These are phyloP conservation scores for Spencermartinsiella europaea DNA, from an alignment of 805 yeast genomes.

Conservation along the genomic window DNA sequence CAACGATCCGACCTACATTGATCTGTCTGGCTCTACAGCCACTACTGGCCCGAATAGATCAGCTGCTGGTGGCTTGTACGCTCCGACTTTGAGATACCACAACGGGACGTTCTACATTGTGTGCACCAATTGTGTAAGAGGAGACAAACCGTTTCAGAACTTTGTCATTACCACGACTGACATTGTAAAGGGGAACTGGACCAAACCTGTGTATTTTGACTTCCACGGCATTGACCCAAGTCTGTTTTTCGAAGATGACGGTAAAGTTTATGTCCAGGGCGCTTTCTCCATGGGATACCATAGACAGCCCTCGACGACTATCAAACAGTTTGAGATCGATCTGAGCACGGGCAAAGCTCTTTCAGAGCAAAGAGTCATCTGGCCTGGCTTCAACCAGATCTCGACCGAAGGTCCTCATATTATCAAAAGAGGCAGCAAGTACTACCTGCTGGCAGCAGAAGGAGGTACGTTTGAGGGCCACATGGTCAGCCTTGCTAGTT, in stretches of 20 bases:
- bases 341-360: constrained; percentile 1
- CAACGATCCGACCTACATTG: background rate
- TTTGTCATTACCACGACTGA: constrained; percentile 7
- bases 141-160: background rate
- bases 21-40: constrained; percentile 1
- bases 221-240: constrained; percentile 4
- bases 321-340: constrained; percentile 4
- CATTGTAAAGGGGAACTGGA: constrained; percentile 1
- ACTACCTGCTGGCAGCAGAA: constrained; percentile 6
- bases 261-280: constrained; percentile 2
- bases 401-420: constrained; percentile 1
- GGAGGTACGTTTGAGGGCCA: constrained; percentile 7
- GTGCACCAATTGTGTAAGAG: constrained; percentile 1
- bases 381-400: constrained; percentile 1
- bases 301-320: constrained; percentile 3
- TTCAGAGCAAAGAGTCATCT: constrained; percentile 1
- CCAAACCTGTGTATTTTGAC: constrained; percentile 5
- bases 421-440: background rate
- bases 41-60: background rate
- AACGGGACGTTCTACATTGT: constrained; percentile 6
- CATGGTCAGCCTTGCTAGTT: constrained; percentile 4
- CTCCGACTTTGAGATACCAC: constrained; percentile 5
- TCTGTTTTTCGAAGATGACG: constrained; percentile 5
- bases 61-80: constrained; percentile 1
- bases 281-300: background rate